Evolutionary conservation across 768 basidiomycete species (phyloP).

Genomic region (Amanita rubescens): DNA sequence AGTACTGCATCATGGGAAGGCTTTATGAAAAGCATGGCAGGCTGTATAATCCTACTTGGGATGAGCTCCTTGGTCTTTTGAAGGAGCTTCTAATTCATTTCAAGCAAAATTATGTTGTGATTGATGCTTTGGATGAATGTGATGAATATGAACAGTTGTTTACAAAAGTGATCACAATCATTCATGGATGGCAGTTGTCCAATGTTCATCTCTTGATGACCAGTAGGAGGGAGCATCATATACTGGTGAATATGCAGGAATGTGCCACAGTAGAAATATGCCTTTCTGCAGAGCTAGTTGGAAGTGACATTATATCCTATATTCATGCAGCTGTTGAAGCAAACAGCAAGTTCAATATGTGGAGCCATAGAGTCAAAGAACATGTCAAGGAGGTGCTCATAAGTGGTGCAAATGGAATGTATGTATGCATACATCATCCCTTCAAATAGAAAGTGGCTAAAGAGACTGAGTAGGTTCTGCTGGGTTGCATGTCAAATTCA

Average conservation of each 20-base stretch:
- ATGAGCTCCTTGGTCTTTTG: not conserved
- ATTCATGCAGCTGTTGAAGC: not conserved
- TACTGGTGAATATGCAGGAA: not conserved
- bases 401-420: not conserved
- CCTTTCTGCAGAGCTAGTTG: not conserved
- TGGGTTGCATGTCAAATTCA: conserved; percentile 2
- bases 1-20: not conserved
- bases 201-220: not conserved
- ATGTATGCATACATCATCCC: not conserved
- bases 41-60: not conserved
- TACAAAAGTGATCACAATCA: not conserved
- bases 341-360: not conserved
- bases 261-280: not conserved
- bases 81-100: not conserved
- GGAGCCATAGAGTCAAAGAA: not conserved
- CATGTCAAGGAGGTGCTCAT: not conserved
- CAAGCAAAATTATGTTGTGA: not conserved
- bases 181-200: not conserved
- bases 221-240: not conserved
- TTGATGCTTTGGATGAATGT: conserved; percentile 6
- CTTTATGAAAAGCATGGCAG: not conserved
- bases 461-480: not conserved
- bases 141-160: not conserved
- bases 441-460: not conserved
- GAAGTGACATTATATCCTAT: not conserved